Conservation (phyloP, 345 rosid genomes). For the Eucalyptus cloeziana region DNA sequence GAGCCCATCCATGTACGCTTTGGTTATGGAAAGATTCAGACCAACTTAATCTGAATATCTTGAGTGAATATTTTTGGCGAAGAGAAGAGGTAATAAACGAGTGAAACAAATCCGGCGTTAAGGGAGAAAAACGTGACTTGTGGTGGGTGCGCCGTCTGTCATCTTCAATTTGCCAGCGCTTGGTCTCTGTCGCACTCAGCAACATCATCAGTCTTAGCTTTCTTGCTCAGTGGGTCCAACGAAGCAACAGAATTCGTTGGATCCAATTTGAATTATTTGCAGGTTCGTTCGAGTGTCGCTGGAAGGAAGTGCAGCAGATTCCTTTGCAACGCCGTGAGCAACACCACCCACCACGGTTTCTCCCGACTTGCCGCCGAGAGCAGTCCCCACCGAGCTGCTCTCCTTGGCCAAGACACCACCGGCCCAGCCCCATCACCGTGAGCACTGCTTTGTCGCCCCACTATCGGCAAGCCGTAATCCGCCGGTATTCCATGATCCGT, state of each 20-base stretch:
- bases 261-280: not conserved
- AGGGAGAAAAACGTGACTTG: too few relatives aligned
- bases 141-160: too few relatives aligned
- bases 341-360: not conserved
- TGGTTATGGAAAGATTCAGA: not conserved
- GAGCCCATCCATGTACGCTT: not conserved
- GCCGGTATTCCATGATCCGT: not conserved
- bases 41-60: too few relatives aligned
- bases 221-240: too few relatives aligned
- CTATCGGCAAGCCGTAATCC: accelerated
- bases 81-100: too few relatives aligned
- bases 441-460: not conserved
- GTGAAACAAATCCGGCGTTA: too few relatives aligned
- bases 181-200: not conserved
- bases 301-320: not conserved
- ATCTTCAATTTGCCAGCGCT: too few relatives aligned
- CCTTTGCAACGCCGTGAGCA: not conserved
- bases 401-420: not conserved
- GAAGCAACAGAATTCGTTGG: not conserved
- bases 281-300: not conserved
- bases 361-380: not conserved
- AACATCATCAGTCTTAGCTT: too few relatives aligned
- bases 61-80: too few relatives aligned
- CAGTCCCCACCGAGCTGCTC: not conserved
- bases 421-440: not conserved